A percentile compares a stretch with the other conserved stretches of the same genome.
phyloP scores from a whole-genome alignment of 2,329 filamentous ascomycete genomes.

The Venturiaceae sp. region DNA sequence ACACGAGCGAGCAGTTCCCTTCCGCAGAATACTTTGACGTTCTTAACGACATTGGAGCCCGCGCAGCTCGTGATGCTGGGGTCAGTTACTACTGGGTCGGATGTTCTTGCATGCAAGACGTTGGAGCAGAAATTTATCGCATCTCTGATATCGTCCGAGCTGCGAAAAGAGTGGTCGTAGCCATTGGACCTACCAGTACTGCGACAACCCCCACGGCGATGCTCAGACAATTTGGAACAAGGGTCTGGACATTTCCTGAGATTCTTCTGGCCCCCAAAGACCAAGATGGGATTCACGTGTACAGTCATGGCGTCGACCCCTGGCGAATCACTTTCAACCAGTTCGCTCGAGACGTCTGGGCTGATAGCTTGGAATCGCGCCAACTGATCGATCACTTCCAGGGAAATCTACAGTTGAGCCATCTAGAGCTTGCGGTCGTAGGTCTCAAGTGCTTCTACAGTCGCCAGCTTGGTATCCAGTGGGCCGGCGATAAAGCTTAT shows the following conservation, averaged over 20 bases:
- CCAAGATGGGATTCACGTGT: not conserved
- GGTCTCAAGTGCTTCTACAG: constrained; percentile 30
- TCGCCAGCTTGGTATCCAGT: constrained; percentile 26
- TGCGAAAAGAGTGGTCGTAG: constrained; percentile 30
- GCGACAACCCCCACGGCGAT: constrained; percentile 18
- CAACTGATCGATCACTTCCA: constrained; percentile 39
- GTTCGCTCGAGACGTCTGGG: constrained; percentile 30
- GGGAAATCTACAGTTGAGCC: constrained; percentile 28
- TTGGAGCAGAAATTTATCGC: constrained; percentile 23
- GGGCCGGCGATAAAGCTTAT: constrained; percentile 32
- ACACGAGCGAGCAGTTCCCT: constrained; percentile 30
- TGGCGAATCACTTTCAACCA: constrained; percentile 24
- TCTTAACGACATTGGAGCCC: constrained; percentile 26
- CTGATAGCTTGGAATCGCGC: constrained; percentile 26
- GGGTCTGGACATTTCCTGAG: constrained; percentile 39
- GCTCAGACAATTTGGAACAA: constrained; percentile 33
- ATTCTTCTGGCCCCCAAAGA: constrained; percentile 23
- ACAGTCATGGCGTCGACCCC: not conserved
- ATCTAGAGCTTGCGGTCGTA: constrained; percentile 31
- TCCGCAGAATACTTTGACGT: constrained; percentile 17
- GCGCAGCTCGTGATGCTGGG: constrained; percentile 26
- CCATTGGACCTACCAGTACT: constrained; percentile 21
- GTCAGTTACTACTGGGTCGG: constrained; percentile 34
- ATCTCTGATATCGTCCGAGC: constrained; percentile 38
- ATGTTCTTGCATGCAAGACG: constrained; percentile 31